Base-by-base conservation (phyloP, 768 basidiomycete species). In the Naganishia antarctica region DNA sequence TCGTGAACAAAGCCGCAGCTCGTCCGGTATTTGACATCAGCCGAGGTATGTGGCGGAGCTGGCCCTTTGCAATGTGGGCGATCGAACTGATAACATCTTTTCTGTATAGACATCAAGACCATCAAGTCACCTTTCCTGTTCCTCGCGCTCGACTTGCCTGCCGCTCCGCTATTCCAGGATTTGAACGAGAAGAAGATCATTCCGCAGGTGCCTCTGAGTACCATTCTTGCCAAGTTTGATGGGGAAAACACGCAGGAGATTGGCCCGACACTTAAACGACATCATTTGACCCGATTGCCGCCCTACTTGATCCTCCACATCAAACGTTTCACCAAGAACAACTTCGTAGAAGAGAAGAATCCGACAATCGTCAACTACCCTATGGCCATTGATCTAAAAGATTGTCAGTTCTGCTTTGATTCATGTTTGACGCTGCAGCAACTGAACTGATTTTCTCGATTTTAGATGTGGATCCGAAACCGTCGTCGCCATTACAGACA, bases 311-410 rank as follows among this genome's bases (percentile, higher is more conserved):
- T 98, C 71, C 81, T 97, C 21, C 90, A 94, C 76, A 93, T 88
- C 82, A 98, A 93, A 76, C 85, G 96, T 41, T 99, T 98, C 79
- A 92, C 90, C 25, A 96, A 90, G 76, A 99, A 98, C 76, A 82
- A 82, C 59, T 97, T 98, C 71, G 92, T 97, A 6, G 94, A 97
- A 77, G 96, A 99, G 78, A 96, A 96, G 79, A 99, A 99, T 72
- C 94, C 94, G 8, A 99, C 96, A 0, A 93, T 99, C 66, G 89
- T 99, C 70, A 99, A 94, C 74, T 99, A 96, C 73, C 94, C 94
- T 2, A 81, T 97, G 26, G 93, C 94, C 3, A 83, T 98, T 21
- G 94, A 99, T 78, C 87, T 99, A 76, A 81, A 80, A 70, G 91
- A 91, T 53, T 97, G 96, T 96, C 76, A 71, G 91, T 81, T 8